Percentiles rank a stretch among this genome's conserved stretches.
These are phyloP conservation scores for Prunus armeniaca DNA, from an alignment of 306 rosid genomes.

Conservation along the genomic window DNA sequence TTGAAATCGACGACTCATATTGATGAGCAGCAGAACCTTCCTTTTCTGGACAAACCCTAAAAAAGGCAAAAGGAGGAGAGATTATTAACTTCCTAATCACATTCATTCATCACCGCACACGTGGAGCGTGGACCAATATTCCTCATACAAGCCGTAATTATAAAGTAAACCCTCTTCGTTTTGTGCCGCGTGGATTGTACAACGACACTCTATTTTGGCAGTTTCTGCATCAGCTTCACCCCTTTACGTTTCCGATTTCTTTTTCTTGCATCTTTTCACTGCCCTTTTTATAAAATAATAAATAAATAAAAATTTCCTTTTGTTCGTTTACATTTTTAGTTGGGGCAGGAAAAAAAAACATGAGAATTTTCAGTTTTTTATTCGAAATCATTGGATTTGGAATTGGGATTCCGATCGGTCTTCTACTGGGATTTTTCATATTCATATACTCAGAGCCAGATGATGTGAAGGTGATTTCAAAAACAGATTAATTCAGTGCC, in stretches of 20 bases:
- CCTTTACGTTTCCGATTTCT: slow-evolving; percentile 4
- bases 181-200: not conserved
- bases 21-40: too few relatives aligned
- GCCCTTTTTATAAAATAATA: too few relatives aligned
- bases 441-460: slow-evolving; percentile 15
- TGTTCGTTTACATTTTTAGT: not conserved
- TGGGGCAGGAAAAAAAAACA: not conserved
- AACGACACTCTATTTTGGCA: slow-evolving; percentile 18
- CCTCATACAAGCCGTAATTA: not conserved
- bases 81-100: too few relatives aligned
- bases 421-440: slow-evolving; percentile 21
- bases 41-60: too few relatives aligned
- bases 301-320: not conserved
- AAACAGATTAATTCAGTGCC: not conserved
- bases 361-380: slow-evolving; percentile 6
- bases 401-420: slow-evolving; percentile 24
- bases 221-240: not conserved
- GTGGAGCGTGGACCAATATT: not conserved
- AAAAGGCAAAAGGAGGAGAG: too few relatives aligned
- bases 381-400: slow-evolving; percentile 25
- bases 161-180: not conserved
- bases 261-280: not conserved
- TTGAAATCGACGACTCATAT: too few relatives aligned
- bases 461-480: slow-evolving; percentile 22
- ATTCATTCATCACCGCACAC: not conserved